Evolutionary conservation across 2,329 filamentous ascomycete species (phyloP), one percentile per base, ranked within the genome.

Genomic region (Ophiostoma perfectum): DNA sequence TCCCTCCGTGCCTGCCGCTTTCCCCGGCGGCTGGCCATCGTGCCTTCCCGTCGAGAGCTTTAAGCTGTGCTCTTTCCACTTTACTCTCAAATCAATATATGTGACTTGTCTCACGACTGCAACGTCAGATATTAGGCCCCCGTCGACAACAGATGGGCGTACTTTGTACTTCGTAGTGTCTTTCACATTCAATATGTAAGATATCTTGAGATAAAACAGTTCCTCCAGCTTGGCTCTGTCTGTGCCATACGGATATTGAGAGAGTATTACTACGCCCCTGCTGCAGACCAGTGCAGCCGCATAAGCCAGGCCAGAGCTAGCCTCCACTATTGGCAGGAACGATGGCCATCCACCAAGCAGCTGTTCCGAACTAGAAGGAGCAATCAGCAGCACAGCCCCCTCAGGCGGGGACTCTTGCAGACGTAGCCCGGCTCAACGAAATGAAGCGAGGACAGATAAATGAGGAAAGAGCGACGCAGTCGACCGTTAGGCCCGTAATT

Each of bases 321-420:
- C 27, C 27, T 55, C 55, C 55, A 39, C 55, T 60, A 60, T 60
- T 39, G 55, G 55, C 12, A 60, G 55, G 55, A 60, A 9, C 55
- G 55, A 60, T 27, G 55, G 55, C 12, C 36, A 55, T 27, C 49
- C 49, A 55, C 49, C 27, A n/a, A 55, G 49, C 49, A 27, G 49
- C 18, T 27, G 49, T 55, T n/a, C 47, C 47, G 18, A 49, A 49
- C 62, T 11, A 64, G 39, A 64, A 64, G 62, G 39, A 63, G 60
- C 60, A 38, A 62, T 64, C 62, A 45, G 39, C 63, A 64, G 63
- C 63, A 64, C 63, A 64, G 63, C 63, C 63, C 49, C 63, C 63
- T 64, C 63, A 3, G 42, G 63, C 63, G 63, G 63, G 42, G 63
- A 64, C 62, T 27, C 16, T 64, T 63, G 62, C 62, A 47, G 62